A percentile compares a stretch with the other conserved stretches of the same genome.
phyloP scores from a whole-genome alignment of 306 rosid genomes.

The Cucumis hystrix region DNA sequence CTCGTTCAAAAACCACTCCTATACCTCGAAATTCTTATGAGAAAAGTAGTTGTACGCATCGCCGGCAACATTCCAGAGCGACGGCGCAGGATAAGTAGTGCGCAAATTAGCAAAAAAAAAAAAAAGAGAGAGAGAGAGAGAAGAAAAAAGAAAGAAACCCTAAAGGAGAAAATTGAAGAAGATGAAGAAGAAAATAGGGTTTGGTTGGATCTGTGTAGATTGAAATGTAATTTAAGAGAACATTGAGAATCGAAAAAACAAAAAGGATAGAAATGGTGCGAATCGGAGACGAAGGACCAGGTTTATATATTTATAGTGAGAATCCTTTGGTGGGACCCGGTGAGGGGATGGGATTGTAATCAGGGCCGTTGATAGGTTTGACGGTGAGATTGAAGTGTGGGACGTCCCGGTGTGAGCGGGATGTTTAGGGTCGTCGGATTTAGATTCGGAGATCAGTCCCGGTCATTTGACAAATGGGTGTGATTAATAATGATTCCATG shows the following conservation, averaged over 20 bases:
- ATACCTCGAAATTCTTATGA: slow-evolving; percentile 5
- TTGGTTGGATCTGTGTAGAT: background rate
- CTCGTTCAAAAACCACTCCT: background rate
- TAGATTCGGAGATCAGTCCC: slow-evolving; percentile 7
- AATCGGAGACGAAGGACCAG: slow-evolving; percentile 14
- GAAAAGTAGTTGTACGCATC: background rate
- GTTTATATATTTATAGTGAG: slow-evolving; percentile 16
- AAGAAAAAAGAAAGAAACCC: background rate
- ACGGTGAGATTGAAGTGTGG: slow-evolving; percentile 12
- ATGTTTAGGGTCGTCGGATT: slow-evolving; percentile 42
- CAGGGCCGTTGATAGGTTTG: slow-evolving; percentile 22
- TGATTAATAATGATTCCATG: background rate
- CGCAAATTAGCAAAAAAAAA: background rate
- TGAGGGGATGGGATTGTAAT: slow-evolving; percentile 15
- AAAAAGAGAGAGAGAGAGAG: background rate
- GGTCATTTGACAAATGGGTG: background rate
- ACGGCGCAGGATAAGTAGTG: slow-evolving; percentile 1
- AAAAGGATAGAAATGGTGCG: background rate
- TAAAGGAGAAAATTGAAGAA: background rate
- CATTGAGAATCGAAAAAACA: background rate
- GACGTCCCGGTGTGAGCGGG: slow-evolving; percentile 22
- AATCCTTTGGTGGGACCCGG: background rate
- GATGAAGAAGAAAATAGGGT: background rate
- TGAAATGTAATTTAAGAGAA: background rate
- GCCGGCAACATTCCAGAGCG: slow-evolving; percentile 3